Evolutionary conservation across 2,329 filamentous ascomycete genomes (phyloP), one percentile per base, ranked within the genome.

Genomic region (Aureobasidium leucospermi): DNA sequence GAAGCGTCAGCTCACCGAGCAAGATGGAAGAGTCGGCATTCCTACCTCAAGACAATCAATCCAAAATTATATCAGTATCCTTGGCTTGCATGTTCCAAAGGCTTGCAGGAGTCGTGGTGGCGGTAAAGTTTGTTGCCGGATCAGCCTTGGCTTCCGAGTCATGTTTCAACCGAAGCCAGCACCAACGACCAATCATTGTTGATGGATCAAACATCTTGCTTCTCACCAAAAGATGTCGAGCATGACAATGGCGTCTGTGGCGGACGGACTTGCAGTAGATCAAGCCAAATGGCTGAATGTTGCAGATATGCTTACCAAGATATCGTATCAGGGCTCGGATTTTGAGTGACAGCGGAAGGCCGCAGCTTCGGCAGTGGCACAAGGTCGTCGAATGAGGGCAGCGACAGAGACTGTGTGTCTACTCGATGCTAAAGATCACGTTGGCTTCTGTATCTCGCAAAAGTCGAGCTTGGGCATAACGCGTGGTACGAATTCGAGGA

Each of bases 81-180:
- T 43, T 23, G 28, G 51, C 38, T 34, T 31, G 38, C 7, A 7
- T 9, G 6, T 28, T 4, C 11, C 38, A 32, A 29, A 53, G 39
- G 49, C 23, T n/a, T 42, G 8, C 34, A 15, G 42, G 49, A 28
- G 19, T 42, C 32, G 38, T 56, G 52, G 41, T 36, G 52, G 31
- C 41, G 52, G 31, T 56, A 31, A 19, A 56, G 38, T 36, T 36
- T 31, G 11, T 32, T 47, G 28, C 49, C 49, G 2, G 28, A 11
- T 31, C 41, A 31, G 52, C 10, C 52, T 56, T 56, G 52, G 52
- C 52, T 45, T 28, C 16, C 52, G 52, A 56, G 52, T 56, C 52
- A 45, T 28, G 29, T 36, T 28, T 56, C 52, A 43, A n/a, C 51
- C 52, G 41, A 56, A 56, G 52, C 16, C 29, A 28, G 9, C 9